Evolutionary conservation across 768 basidiomycete genomes (phyloP).

Genomic region (Xerocomellus chrysenteron): DNA sequence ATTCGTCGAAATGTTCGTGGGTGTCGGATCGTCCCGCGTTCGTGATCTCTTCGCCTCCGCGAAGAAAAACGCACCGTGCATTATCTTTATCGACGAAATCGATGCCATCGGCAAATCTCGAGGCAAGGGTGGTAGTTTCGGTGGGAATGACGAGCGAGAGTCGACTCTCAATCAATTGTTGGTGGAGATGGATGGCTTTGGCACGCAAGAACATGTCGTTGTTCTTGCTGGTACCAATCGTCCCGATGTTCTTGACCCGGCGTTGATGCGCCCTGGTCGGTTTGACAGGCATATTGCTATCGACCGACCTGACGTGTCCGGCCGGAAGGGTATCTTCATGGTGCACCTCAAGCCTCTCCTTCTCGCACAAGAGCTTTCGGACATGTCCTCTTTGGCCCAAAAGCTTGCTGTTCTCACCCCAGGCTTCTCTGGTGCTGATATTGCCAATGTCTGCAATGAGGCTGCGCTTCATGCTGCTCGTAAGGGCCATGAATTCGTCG

Average conservation of each 20-base stretch:
- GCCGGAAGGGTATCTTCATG: constrained; percentile 89
- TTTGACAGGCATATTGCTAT: constrained; percentile 97
- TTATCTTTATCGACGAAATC: constrained; percentile 99
- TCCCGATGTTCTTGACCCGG: constrained; percentile 93
- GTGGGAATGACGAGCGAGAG: constrained; percentile 97
- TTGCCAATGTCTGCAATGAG: constrained; percentile 99
- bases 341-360: constrained; percentile 88
- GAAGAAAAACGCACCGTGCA: constrained; percentile 96
- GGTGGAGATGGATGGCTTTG: constrained; percentile 99
- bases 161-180: constrained; percentile 95
- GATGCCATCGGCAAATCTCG: constrained; percentile 98
- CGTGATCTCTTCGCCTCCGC: constrained; percentile 97
- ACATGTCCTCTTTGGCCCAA: constrained; percentile 66
- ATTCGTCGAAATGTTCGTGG: constrained; percentile 99
- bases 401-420: constrained; percentile 96
- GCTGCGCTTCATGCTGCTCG: constrained; percentile 95
- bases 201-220: constrained; percentile 95
- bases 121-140: constrained; percentile 72
- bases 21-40: constrained; percentile 96
- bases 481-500: constrained; percentile 71
- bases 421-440: constrained; percentile 98
- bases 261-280: constrained; percentile 94
- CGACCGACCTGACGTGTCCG: constrained; percentile 91
- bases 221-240: constrained; percentile 96
- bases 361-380: constrained; percentile 53